Base-by-base conservation (phyloP, 2,329 filamentous ascomycete species). In the Ilyonectria sp. region DNA sequence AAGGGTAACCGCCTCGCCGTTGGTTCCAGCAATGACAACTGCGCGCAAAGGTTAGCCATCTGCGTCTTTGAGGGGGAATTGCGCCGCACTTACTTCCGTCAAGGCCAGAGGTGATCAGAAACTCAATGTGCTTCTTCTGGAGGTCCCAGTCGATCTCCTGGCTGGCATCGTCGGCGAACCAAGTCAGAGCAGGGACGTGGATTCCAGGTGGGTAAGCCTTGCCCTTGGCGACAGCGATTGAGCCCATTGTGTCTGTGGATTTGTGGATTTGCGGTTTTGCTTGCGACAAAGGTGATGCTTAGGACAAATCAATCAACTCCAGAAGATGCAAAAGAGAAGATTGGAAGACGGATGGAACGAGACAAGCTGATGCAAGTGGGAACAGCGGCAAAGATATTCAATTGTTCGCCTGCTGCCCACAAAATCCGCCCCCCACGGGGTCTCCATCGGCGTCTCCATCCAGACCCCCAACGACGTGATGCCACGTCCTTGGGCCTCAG, bases 1-100 rank as follows among this genome's bases (percentile, higher is more conserved):
- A 5, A 94, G 84, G 67, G 93, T 91, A 3, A 93, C 91, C 9
- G 92, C 90, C 80, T 94, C 92, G 72, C 92, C 92, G 73, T 93
- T 94, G 71, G 90, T 92, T 57, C 92, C 92, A 76, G 92, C 91
- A 47, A 90, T 89, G 52, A 92, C 90, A 65, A 94, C 80, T 77
- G 31, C 17, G 15, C 10, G 17, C 17, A 2, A 9, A 3, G 43
- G 64, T 70, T 75, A 77, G 64, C 73, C 55, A 21, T 61, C 21
- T 6, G 11, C 3, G 5, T 2, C 15, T 9, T 1, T 8, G 1
- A 2, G 2, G 1, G 3, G 1, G 1, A 0, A 2, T 29, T 3
- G 13, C 1, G 4, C 6, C 50, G 6, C 21, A 68, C 69, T 47
- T 74, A 84, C 83, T 79, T 8, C 86, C 86, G 56, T 89, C 85